Evolutionary conservation across 768 basidiomycete genomes (phyloP), one percentile per base, ranked within the genome.

Genomic region (Asterophora lycoperdoides): DNA sequence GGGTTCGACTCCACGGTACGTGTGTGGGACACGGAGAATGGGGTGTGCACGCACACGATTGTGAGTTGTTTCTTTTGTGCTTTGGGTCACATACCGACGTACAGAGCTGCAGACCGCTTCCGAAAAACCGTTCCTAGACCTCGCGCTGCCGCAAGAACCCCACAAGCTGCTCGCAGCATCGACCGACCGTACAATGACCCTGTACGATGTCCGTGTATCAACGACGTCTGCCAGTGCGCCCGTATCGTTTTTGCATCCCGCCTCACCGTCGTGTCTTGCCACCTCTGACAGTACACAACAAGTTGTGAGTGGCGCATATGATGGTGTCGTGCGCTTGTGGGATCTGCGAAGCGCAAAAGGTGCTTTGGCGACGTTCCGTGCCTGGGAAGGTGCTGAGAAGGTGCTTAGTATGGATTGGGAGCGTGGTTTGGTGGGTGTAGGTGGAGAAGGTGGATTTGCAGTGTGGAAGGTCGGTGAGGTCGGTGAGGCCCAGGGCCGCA

Each of bases 1-100:
- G 89, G 90, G 0, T 90, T 91, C 61, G 94, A 96, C 66, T 95
- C 93, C 23, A 91, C 91, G 0, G 81, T 97, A 5, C 75, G 92
- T 18, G 70, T 76, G 2, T 99, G 95, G 95, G 92, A 96, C 60
- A 72, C 86, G 3, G 86, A 90, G 56, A 76, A 72, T 33, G 91
- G 87, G 2, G 67, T 90, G 5, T 92, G 86, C 51, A 71, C 75
- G 0, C 63, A 77, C 37, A 89, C 87, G 1, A 80, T 89, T 38
- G 88, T 90, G 55, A 51, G 84, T 71, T 33, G 41, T 17, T 37
- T 23, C 23, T 23, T 23, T 23, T 23, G 3, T 6, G 23, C 23
- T 6, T 23, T 23, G 23, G 23, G 6, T 23, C 23, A 23, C 23
- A 23, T 23, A 6, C 6, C 23, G 23, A 23, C 23, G 23, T 23